Evolutionary conservation across 1,284 basidiomycete genomes (phyloP).

Genomic region (Tetrapyrgos nigripes): DNA sequence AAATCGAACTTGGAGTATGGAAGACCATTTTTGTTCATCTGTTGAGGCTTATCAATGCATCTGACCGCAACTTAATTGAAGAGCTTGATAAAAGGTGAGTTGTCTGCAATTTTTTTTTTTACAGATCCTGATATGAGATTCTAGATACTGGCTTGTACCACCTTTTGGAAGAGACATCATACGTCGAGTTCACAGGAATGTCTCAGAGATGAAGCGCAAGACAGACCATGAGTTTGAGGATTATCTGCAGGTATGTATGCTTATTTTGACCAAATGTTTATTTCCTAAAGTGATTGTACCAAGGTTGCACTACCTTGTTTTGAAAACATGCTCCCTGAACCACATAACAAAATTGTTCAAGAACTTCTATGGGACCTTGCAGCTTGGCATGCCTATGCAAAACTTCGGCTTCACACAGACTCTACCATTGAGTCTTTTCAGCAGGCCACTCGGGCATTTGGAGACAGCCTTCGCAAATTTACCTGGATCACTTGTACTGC

Average conservation of each 20-base stretch:
- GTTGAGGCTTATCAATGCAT: not conserved
- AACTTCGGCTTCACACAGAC: slow-evolving; percentile 27
- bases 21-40: not conserved
- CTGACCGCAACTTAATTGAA: not conserved
- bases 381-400: slow-evolving; percentile 31
- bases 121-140: not conserved
- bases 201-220: too few relatives aligned
- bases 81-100: not conserved
- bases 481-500: slow-evolving; percentile 14
- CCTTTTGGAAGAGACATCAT: not conserved
- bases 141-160: not conserved
- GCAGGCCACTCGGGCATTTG: slow-evolving; percentile 18
- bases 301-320: slow-evolving; percentile 1
- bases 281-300: not conserved
- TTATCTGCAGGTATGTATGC: too few relatives aligned
- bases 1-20: not conserved
- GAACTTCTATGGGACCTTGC: slow-evolving; percentile 28
- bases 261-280: not conserved
- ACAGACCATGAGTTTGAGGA: too few relatives aligned
- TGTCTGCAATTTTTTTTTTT: not conserved
- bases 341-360: slow-evolving; percentile 25
- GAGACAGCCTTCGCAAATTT: slow-evolving; percentile 22
- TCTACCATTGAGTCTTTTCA: slow-evolving; percentile 20
- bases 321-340: slow-evolving; percentile 29
- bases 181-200: not conserved